phyloP scores from a whole-genome alignment of 1,284 basidiomycete species.

The Cryptococcus sp. region DNA sequence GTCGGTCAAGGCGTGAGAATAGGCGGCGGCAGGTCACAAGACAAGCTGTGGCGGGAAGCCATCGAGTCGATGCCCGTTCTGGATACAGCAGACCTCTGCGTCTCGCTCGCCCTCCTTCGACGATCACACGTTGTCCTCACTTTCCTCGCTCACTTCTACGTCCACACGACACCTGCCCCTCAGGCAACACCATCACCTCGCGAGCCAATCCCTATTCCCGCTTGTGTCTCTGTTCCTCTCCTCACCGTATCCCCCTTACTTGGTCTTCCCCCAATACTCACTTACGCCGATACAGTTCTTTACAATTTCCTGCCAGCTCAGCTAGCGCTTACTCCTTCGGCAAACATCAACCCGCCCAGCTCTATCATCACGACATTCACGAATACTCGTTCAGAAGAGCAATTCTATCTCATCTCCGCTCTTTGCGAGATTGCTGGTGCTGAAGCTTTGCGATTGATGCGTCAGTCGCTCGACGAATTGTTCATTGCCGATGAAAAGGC shows the following conservation, averaged over 20 bases:
- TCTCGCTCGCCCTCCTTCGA: constrained; percentile 68
- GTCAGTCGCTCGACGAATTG: constrained; percentile 82
- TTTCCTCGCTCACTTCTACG: constrained; percentile 85
- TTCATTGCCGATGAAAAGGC: constrained; percentile 84
- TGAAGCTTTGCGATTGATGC: constrained; percentile 81
- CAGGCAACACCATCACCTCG: constrained; percentile 41
- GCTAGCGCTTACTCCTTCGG: constrained; percentile 58
- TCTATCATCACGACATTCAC: constrained; percentile 71
- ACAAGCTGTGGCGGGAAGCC: constrained; percentile 64
- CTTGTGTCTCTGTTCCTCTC: constrained; percentile 62
- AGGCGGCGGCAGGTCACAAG: constrained; percentile 57
- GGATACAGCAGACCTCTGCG: constrained; percentile 57
- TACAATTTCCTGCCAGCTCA: constrained; percentile 75
- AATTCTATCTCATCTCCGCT: constrained; percentile 85
- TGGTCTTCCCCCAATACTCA: constrained; percentile 84
- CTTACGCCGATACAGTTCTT: constrained; percentile 89
- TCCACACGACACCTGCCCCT: constrained; percentile 59
- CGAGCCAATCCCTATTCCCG: constrained; percentile 20
- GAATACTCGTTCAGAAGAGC: constrained; percentile 76
- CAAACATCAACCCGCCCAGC: constrained; percentile 57
- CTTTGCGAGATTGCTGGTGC: constrained; percentile 92
- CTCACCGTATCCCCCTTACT: constrained; percentile 73
- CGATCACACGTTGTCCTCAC: constrained; percentile 82
- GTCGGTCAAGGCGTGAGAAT: constrained; percentile 60
- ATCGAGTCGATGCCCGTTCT: constrained; percentile 68